These are phyloP conservation scores for Saturnispora galanensis DNA, from an alignment of 805 yeast species.

Conservation along the genomic window DNA sequence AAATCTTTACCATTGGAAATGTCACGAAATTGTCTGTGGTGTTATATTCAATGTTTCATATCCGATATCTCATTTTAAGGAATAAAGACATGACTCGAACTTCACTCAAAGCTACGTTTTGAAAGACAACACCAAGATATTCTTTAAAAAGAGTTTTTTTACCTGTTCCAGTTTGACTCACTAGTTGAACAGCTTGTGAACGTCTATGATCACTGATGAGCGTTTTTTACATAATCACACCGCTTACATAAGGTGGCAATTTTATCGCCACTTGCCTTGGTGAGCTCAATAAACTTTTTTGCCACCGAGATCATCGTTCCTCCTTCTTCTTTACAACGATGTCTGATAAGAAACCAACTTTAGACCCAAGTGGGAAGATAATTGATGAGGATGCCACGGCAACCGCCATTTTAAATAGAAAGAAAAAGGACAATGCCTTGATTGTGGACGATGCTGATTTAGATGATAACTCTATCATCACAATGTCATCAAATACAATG, in stretches of 20 bases:
- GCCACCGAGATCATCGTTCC: slow-evolving; percentile 4
- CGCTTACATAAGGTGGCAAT: slow-evolving; percentile 1
- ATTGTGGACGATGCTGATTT: slow-evolving; percentile 94
- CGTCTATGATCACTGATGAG: no score
- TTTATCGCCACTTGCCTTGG: slow-evolving; percentile 1
- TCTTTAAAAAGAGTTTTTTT: no score
- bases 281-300: not conserved
- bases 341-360: slow-evolving; percentile 25
- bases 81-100: no score
- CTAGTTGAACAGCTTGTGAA: no score
- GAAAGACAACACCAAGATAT: no score
- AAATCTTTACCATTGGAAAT: no score
- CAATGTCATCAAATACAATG: slow-evolving; percentile 92
- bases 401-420: slow-evolving; percentile 92
- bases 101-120: no score
- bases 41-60: no score
- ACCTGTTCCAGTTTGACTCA: no score
- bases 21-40: no score
- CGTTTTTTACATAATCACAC: not conserved
- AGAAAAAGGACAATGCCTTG: slow-evolving; percentile 92
- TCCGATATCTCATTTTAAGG: no score
- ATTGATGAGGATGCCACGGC: slow-evolving; percentile 51
- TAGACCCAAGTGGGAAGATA: slow-evolving; percentile 30
- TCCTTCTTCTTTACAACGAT: slow-evolving; percentile 3
- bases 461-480: slow-evolving; percentile 94